phyloP scores from a whole-genome alignment of 805 yeast genomes.

The Lipomyces orientalis region DNA sequence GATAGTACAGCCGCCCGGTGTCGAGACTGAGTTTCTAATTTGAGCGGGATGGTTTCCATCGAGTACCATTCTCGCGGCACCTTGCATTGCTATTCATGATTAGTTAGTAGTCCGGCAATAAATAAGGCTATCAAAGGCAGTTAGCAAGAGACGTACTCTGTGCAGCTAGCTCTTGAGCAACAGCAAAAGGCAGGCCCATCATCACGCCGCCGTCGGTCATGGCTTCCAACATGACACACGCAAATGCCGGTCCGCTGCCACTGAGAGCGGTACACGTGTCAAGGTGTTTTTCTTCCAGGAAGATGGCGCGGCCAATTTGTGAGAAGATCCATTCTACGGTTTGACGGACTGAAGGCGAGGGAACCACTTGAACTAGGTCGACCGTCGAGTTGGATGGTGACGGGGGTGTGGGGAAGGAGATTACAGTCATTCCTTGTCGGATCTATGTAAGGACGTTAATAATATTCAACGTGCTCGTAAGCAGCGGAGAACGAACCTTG shows the following conservation, averaged over 20 bases:
- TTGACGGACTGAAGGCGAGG: slow-evolving; percentile 41
- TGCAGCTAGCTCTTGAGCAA: slow-evolving; percentile 84
- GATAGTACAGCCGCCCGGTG: slow-evolving; percentile 98
- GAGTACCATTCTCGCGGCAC: slow-evolving; percentile 89
- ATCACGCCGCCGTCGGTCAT: slow-evolving; percentile 92
- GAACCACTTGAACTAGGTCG: slow-evolving; percentile 37
- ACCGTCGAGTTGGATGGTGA: slow-evolving; percentile 31
- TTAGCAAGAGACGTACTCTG: slow-evolving; percentile 71
- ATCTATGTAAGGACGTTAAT: slow-evolving; percentile 59
- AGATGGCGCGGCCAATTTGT: slow-evolving; percentile 50
- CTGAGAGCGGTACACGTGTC: slow-evolving; percentile 95
- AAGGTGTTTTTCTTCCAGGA: slow-evolving; percentile 79
- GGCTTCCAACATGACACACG: slow-evolving; percentile 85
- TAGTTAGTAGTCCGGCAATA: neutral
- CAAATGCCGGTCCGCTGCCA: slow-evolving; percentile 97
- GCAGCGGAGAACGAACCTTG: slow-evolving; percentile 19
- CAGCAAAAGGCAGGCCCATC: slow-evolving; percentile 88
- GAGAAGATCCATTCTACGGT: slow-evolving; percentile 51
- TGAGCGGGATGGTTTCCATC: slow-evolving; percentile 87
- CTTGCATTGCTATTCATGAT: slow-evolving; percentile 47
- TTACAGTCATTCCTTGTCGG: slow-evolving; percentile 92
- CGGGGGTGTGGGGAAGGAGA: slow-evolving; percentile 66
- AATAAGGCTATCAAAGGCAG: too few species aligned
- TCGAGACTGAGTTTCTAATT: slow-evolving; percentile 84
- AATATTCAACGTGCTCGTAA: neutral